A percentile compares a stretch with the other conserved stretches of the same genome.
Evolutionary conservation across 1,284 basidiomycete genomes (phyloP).

Genomic region (Fistulinella cinereoalba): DNA sequence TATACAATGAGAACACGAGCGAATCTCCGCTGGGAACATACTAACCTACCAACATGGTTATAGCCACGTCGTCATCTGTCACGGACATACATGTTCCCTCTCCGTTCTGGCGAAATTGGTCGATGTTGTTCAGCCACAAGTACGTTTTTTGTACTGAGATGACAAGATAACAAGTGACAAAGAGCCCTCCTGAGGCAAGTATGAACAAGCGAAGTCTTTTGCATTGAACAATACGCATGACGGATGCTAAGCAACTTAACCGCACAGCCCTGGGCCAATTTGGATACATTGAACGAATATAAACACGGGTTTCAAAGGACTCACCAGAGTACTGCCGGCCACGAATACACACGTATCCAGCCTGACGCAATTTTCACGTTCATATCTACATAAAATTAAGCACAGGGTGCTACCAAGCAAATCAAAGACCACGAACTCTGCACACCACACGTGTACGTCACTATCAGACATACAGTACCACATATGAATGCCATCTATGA

Average conservation of each 20-base stretch:
- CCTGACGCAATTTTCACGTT: neutral
- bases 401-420: too few species aligned
- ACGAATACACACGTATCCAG: too few species aligned
- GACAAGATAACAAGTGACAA: neutral
- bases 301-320: neutral
- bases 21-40: too few species aligned
- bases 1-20: too few species aligned
- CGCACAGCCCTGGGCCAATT: constrained; percentile 4
- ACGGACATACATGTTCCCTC: neutral
- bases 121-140: neutral
- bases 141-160: neutral
- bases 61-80: neutral
- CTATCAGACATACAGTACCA: neutral
- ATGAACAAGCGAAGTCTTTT: constrained; percentile 1
- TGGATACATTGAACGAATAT: neutral
- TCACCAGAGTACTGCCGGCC: neutral
- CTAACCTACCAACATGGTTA: neutral
- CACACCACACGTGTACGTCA: neutral
- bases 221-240: constrained; percentile 5
- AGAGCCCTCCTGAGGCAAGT: neutral
- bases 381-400: too few species aligned
- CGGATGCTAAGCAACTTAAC: constrained; percentile 2
- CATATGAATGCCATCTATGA: neutral
- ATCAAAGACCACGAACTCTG: too few species aligned
- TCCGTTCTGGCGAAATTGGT: neutral